phyloP scores from a whole-genome alignment of 1,139 yeast species.

The Pichia sp. region DNA sequence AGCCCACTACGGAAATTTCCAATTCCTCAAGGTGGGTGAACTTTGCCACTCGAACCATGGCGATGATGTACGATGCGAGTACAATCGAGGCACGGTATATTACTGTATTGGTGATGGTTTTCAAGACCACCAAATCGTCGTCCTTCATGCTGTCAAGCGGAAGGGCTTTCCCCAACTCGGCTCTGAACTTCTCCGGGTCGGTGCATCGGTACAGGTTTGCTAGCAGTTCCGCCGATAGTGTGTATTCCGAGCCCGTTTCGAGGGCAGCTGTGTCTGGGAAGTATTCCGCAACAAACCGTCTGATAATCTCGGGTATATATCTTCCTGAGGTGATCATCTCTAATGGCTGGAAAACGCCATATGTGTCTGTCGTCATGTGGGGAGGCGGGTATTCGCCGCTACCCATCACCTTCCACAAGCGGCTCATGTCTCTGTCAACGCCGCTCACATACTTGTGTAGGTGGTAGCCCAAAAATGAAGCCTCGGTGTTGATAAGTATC shows the following conservation, averaged over 20 bases:
- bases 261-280: constrained; percentile 11
- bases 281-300: constrained; percentile 35
- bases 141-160: not conserved
- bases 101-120: constrained; percentile 20
- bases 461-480: constrained; percentile 32
- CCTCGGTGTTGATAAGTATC: constrained; percentile 31
- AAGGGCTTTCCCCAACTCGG: not conserved
- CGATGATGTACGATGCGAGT: constrained; percentile 23
- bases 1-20: constrained; percentile 15
- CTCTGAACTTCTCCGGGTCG: constrained; percentile 3
- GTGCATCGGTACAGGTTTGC: constrained; percentile 7
- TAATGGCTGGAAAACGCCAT: constrained; percentile 46
- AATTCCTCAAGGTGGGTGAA: not conserved
- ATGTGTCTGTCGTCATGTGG: constrained; percentile 16
- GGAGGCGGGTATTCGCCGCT: constrained; percentile 9
- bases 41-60: constrained; percentile 11
- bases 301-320: constrained; percentile 49
- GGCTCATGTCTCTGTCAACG: constrained; percentile 9
- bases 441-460: constrained; percentile 4
- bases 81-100: constrained; percentile 28
- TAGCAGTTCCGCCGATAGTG: constrained; percentile 7
- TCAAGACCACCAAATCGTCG: constrained; percentile 17
- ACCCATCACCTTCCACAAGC: constrained; percentile 11
- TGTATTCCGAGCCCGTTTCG: constrained; percentile 3
- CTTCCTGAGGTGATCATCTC: constrained; percentile 55